These are phyloP conservation scores for Musa beccarii DNA, from an alignment of 176 grass and related monocot species.

Conservation along the genomic window DNA sequence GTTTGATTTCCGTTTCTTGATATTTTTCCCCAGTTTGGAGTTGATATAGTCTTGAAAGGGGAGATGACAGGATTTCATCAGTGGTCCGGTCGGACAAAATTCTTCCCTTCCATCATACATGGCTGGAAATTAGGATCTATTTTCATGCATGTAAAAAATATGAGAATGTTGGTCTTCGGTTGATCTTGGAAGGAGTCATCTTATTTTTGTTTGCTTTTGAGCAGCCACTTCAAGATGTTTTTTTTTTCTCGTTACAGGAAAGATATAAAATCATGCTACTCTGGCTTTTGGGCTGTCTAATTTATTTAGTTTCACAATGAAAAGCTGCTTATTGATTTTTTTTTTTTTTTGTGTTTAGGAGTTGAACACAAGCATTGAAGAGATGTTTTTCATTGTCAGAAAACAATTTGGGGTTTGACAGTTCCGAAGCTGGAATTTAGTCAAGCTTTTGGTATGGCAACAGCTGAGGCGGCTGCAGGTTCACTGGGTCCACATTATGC, in stretches of 20 bases:
- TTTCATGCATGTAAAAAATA: no score
- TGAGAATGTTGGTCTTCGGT: no score
- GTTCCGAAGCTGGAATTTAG: not conserved
- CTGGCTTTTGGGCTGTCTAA: no score
- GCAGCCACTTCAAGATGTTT: no score
- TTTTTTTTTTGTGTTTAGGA: not conserved
- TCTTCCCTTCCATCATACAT: not conserved
- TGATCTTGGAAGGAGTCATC: no score
- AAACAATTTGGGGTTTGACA: not conserved
- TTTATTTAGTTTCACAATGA: no score
- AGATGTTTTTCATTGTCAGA: not conserved
- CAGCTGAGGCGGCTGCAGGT: conserved; percentile 36
- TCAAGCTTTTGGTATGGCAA: conserved; percentile 31
- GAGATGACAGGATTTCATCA: not conserved
- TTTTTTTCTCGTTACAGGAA: no score
- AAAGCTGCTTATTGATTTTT: not conserved
- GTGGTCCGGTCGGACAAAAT: not conserved
- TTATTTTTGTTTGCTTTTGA: no score
- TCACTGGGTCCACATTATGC: conserved; percentile 58
- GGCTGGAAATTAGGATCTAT: not conserved
- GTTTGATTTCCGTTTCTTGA: not conserved
- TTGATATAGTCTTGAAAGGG: not conserved
- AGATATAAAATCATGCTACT: not conserved
- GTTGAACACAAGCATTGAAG: not conserved
- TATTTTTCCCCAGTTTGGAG: not conserved